These are phyloP conservation scores for Fusarium sp. DNA, from an alignment of 2,329 filamentous ascomycete genomes.

Conservation along the genomic window DNA sequence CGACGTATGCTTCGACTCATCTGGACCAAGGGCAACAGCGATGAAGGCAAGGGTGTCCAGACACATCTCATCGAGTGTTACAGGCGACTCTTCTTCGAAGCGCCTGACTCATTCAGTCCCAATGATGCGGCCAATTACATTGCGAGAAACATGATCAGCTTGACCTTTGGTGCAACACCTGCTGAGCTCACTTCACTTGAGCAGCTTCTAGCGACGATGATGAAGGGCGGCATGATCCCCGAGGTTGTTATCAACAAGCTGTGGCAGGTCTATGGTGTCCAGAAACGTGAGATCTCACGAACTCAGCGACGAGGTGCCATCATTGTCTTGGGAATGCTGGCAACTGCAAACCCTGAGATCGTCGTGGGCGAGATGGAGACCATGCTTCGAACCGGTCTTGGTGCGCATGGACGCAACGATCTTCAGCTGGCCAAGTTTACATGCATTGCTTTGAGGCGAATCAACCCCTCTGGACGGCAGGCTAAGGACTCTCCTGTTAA, in stretches of 20 bases:
- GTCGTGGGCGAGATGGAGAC: slow-evolving; percentile 95
- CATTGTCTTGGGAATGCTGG: slow-evolving; percentile 96
- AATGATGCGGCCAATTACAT: slow-evolving; percentile 97
- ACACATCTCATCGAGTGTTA: slow-evolving; percentile 97
- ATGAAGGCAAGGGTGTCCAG: slow-evolving; percentile 98
- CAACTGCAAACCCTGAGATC: slow-evolving; percentile 90
- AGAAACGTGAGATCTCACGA: slow-evolving; percentile 91
- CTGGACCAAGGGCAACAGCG: slow-evolving; percentile 99
- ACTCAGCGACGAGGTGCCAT: slow-evolving; percentile 93
- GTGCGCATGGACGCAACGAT: slow-evolving; percentile 82
- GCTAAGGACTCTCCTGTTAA: slow-evolving; percentile 77
- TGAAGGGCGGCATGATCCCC: slow-evolving; percentile 89
- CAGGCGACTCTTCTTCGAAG: slow-evolving; percentile 94
- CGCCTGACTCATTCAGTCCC: slow-evolving; percentile 85
- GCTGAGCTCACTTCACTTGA: slow-evolving; percentile 96
- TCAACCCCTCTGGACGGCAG: slow-evolving; percentile 86
- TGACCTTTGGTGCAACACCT: slow-evolving; percentile 94
- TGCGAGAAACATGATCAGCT: slow-evolving; percentile 97
- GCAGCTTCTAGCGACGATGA: slow-evolving; percentile 96
- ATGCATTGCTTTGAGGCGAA: slow-evolving; percentile 90
- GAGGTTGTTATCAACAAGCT: slow-evolving; percentile 90
- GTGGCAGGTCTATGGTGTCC: slow-evolving; percentile 97
- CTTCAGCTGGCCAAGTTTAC: slow-evolving; percentile 94
- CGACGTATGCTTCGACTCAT: slow-evolving; percentile 95
- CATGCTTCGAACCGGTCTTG: slow-evolving; percentile 91